phyloP scores from a whole-genome alignment of 805 yeast species.

The Yarrowia sp. region DNA sequence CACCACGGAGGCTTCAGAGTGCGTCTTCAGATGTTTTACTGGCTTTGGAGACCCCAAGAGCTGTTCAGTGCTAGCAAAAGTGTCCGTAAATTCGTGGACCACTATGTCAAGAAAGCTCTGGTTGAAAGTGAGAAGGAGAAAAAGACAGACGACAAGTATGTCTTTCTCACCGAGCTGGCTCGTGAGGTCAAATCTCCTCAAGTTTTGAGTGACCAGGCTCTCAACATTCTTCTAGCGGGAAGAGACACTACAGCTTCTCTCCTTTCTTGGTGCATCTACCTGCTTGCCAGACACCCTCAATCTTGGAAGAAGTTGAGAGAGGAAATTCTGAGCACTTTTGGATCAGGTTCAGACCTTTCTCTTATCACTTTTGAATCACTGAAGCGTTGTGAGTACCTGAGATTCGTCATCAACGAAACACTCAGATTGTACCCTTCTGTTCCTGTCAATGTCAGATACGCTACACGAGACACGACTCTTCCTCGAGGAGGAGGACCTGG shows the following conservation, averaged over 20 bases:
- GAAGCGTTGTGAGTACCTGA: slow-evolving; percentile 57
- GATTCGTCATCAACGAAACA: slow-evolving; percentile 57
- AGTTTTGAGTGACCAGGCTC: slow-evolving; percentile 58
- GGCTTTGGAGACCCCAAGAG: slow-evolving; percentile 39
- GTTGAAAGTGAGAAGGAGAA: slow-evolving; percentile 43
- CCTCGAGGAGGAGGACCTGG: slow-evolving; percentile 62
- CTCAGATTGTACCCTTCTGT: slow-evolving; percentile 61
- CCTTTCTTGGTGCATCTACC: slow-evolving; percentile 55
- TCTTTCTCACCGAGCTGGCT: slow-evolving; percentile 58
- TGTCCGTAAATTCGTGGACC: slow-evolving; percentile 52
- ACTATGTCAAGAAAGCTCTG: slow-evolving; percentile 52
- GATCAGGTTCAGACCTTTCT: slow-evolving; percentile 45
- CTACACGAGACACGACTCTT: slow-evolving; percentile 56
- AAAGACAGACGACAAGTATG: slow-evolving; percentile 51
- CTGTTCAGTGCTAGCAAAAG: slow-evolving; percentile 49
- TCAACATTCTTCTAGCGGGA: slow-evolving; percentile 61
- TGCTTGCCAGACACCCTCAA: slow-evolving; percentile 53
- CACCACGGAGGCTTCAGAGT: slow-evolving; percentile 41
- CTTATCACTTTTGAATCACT: slow-evolving; percentile 56
- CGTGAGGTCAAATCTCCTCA: slow-evolving; percentile 58
- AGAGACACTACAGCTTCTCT: slow-evolving; percentile 64
- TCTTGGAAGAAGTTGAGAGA: slow-evolving; percentile 51
- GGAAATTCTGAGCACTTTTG: slow-evolving; percentile 52
- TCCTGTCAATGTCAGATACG: slow-evolving; percentile 57
- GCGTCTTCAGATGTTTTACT: slow-evolving; percentile 43